Conservation (phyloP, 331 rosid species). For the Saraca asoca region DNA sequence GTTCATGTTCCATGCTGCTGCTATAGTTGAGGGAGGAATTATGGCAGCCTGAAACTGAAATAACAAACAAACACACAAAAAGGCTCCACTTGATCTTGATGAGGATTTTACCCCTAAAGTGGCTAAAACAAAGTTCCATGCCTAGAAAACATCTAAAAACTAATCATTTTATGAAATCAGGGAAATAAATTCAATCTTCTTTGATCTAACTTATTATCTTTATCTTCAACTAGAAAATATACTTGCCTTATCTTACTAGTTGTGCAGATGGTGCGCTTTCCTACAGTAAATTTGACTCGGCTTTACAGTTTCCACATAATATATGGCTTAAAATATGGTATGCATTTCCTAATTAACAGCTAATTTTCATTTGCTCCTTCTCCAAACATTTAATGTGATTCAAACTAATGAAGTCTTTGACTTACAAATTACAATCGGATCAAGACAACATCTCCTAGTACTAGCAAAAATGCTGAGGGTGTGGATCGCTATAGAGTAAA, state of each 20-base stretch:
- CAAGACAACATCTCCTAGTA: conserved; percentile 3
- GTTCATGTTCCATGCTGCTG: conserved; percentile 51
- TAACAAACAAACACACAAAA: conserved; percentile 8
- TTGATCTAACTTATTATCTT: neutral
- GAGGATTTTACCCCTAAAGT: neutral
- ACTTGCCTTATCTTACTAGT: neutral
- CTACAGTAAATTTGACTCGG: neutral
- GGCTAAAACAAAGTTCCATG: neutral
- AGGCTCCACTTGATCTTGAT: neutral
- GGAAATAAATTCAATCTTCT: neutral
- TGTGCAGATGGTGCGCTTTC: conserved; percentile 1
- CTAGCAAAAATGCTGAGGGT: neutral
- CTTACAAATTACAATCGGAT: neutral
- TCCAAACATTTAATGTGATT: neutral
- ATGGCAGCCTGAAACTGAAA: conserved; percentile 52
- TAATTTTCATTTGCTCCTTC: neutral
- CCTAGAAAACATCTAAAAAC: neutral
- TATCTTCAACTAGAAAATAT: neutral
- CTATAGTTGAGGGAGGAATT: conserved; percentile 33
- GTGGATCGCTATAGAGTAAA: too few relatives aligned
- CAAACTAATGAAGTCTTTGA: conserved; percentile 12
- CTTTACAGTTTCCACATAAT: neutral
- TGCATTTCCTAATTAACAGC: neutral
- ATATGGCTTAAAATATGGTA: neutral
- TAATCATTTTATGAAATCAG: neutral